Percentiles rank a stretch among this genome's conserved stretches.
Conservation (phyloP, 23 red algal genomes). For the Rhodosorus marinus region DNA sequence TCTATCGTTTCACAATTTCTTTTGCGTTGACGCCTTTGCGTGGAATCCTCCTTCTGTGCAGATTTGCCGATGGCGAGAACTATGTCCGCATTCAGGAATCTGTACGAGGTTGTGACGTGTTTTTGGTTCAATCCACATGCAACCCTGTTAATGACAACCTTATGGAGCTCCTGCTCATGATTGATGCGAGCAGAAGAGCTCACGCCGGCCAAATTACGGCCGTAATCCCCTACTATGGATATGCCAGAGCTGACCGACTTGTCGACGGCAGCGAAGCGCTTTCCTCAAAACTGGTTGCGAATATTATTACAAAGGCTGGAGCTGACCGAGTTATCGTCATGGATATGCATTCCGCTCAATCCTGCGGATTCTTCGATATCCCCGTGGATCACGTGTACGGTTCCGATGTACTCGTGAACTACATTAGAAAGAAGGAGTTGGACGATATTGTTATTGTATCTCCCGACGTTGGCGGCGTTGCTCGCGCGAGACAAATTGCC, state of each 20-base stretch:
- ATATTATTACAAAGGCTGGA: slow-evolving; percentile 15
- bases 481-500: slow-evolving; percentile 24
- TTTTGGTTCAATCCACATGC: slow-evolving; percentile 14
- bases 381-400: slow-evolving; percentile 36
- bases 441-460: slow-evolving; percentile 12
- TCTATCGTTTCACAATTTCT: no score
- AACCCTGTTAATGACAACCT: slow-evolving; percentile 10
- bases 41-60: no score
- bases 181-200: slow-evolving; percentile 16
- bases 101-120: slow-evolving; percentile 30
- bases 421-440: neutral
- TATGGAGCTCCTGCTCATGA: slow-evolving; percentile 29
- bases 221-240: slow-evolving; percentile 29
- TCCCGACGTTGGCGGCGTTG: slow-evolving; percentile 30
- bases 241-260: slow-evolving; percentile 19
- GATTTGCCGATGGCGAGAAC: slow-evolving; percentile 21
- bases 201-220: slow-evolving; percentile 32
- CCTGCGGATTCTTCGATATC: slow-evolving; percentile 42
- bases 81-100: slow-evolving; percentile 29
- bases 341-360: slow-evolving; percentile 36
- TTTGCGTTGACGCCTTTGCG: slow-evolving; percentile 2
- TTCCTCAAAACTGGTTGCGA: slow-evolving; percentile 18
- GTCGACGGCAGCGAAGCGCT: slow-evolving; percentile 28
- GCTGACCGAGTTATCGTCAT: slow-evolving; percentile 23
- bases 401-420: slow-evolving; percentile 14